Conservation (phyloP, 768 basidiomycete genomes). For the Naganishia vishniacii region DNA sequence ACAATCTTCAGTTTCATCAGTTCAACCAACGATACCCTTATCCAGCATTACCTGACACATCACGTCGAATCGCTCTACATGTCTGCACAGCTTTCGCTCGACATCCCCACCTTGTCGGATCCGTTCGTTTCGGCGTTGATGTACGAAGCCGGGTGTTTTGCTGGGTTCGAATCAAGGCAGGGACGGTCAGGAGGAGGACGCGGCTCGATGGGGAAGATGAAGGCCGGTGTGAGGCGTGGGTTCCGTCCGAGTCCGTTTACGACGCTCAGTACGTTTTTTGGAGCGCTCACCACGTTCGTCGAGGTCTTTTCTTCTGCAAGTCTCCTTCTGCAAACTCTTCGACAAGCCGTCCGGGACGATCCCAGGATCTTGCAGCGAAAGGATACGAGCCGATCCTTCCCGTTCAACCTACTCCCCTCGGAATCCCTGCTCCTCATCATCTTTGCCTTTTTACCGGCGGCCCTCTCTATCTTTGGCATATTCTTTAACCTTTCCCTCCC, state of each 20-base stretch:
- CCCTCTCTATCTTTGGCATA: conserved; percentile 17
- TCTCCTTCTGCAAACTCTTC: conserved; percentile 11
- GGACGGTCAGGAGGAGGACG: neutral
- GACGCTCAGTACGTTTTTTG: conserved; percentile 22
- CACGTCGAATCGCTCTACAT: conserved; percentile 33
- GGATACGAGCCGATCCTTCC: neutral
- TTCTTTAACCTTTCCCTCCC: conserved; percentile 23
- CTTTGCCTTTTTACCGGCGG: conserved; percentile 28
- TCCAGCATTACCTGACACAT: conserved; percentile 31
- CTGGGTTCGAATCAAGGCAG: conserved; percentile 27
- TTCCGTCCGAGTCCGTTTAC: conserved; percentile 19
- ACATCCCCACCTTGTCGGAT: conserved; percentile 33
- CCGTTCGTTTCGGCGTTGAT: conserved; percentile 29
- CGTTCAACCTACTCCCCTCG: conserved; percentile 49
- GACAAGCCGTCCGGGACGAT: conserved; percentile 12
- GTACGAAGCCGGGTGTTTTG: conserved; percentile 36
- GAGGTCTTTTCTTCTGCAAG: conserved; percentile 21
- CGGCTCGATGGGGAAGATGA: conserved; percentile 8
- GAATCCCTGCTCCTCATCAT: conserved; percentile 29
- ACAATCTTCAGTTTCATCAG: conserved; percentile 25
- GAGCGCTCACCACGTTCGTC: conserved; percentile 9
- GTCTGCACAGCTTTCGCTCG: conserved; percentile 34
- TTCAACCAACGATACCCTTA: conserved; percentile 18
- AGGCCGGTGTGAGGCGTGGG: conserved; percentile 3
- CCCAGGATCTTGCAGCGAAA: neutral